These are phyloP conservation scores for Melampsora americana DNA, from an alignment of 1,284 basidiomycete genomes.

Conservation along the genomic window DNA sequence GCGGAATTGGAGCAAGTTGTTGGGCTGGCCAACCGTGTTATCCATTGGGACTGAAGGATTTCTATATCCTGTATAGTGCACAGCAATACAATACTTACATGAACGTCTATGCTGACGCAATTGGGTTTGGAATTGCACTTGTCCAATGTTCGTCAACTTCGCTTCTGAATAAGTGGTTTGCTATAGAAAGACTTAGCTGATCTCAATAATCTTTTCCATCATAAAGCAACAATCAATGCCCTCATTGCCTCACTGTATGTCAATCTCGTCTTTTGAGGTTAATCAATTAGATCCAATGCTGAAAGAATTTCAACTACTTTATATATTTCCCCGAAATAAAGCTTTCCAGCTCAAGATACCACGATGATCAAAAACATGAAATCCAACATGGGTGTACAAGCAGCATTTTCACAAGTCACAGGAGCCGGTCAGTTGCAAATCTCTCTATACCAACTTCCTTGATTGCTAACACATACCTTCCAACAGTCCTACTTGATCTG, in stretches of 20 bases:
- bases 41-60: conserved; percentile 14
- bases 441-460: too few species aligned
- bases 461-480: too few species aligned
- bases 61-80: conserved; percentile 29
- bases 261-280: not conserved
- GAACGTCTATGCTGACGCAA: conserved; percentile 28
- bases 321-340: not conserved
- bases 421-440: conserved; percentile 16
- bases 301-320: not conserved
- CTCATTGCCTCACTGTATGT: conserved; percentile 35
- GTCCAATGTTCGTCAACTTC: conserved; percentile 30
- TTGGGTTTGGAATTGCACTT: conserved; percentile 33
- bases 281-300: too few species aligned
- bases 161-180: not conserved
- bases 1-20: conserved; percentile 31
- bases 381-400: conserved; percentile 26
- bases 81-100: conserved; percentile 37
- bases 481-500: too few species aligned
- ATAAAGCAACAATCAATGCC: conserved; percentile 21
- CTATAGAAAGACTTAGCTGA: not conserved
- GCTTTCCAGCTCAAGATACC: conserved; percentile 28
- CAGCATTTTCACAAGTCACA: conserved; percentile 28
- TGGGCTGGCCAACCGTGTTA: conserved; percentile 31
- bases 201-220: not conserved
- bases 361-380: conserved; percentile 18